Evolutionary conservation across 208 protist species (phyloP), one percentile per base, ranked within the genome.

Genomic region (Angomonas ambiguus): DNA sequence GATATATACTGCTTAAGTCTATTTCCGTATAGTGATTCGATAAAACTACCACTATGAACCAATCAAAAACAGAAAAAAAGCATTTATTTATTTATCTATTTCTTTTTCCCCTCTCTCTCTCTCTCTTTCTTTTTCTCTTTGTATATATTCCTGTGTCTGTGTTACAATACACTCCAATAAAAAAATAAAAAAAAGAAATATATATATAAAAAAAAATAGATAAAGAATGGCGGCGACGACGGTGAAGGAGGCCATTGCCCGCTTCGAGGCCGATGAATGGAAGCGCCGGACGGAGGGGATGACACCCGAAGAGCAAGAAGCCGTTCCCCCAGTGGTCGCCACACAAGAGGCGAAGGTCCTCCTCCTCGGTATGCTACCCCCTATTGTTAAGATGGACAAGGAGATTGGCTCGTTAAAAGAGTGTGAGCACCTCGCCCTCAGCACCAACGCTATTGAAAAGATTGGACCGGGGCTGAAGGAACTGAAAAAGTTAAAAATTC

Each of bases 381-480:
- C 92, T 33, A 97, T 98, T 65, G 77, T 82, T 8, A 98, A 98
- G 76, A 97, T 98, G 91, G 95, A 98, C 67, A 93, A 89, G 74
- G 85, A 96, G 20, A 89, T 98, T 38, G 60, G 75, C 1, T 85
- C 76, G 28, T 83, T 98, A 20, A 87, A 87, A 48, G 85, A 92
- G 53, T 96, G 91, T 72, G 88, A 86, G 62, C 84, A 97, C 57
- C 87, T 98, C 5, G 80, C 88, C 2, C 85, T 98, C 20, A 97
- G 93, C 67, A 97, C 94, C 0, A 98, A 98, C 72, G 71, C 75
- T 38, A 98, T 98, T 67, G 94, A 98, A 57, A 97, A 97, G 72
- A 98, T 98, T 56, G 85, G 84, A 0, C 84, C 91, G 25, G 87
- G 87, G 18, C 64, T 98, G 57, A 91, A 93, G 63, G 95, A 96